Base-by-base conservation (phyloP, 176 grass and related monocot species). In the Oropetium thomaeum region DNA sequence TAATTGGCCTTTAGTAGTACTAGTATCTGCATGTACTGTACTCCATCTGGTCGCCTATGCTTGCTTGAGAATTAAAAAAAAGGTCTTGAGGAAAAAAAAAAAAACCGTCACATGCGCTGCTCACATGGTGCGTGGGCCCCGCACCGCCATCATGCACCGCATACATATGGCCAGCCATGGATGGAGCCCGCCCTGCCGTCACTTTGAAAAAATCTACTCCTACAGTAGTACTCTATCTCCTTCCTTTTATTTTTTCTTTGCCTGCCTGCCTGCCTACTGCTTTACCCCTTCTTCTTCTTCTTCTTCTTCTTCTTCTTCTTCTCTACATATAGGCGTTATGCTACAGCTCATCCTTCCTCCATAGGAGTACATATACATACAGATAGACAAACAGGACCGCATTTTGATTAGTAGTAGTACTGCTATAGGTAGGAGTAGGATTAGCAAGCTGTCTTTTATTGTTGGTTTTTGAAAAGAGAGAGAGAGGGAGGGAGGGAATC, bases 1-100 rank as follows among this genome's bases (percentile, higher is more conserved):
- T n/a, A n/a, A n/a, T n/a, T n/a, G n/a, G n/a, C n/a, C n/a, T n/a
- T n/a, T n/a, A n/a, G n/a, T n/a, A n/a, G n/a, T n/a, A n/a, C n/a
- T n/a, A 5, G 47, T 51, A 54, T 26, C 27, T 39, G 8, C 0
- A n/a, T 23, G 42, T 76, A 49, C 59, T 17, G n/a, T 73, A 79
- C 69, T 68, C 78, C 73, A 87, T 40, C 59, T 62, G 63, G 35
- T 61, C 60, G 29, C 71, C 49, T 34, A 45, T 51, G 22, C 27
- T 83, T 83, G 80, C 85, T 87, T 87, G 74, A 2, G 51, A 78
- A 87, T 78, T n/a, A n/a, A 87, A 83, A 86, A 70, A 76, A 62
- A 80, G 8, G 7, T 37, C 3, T 20, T 2, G 33, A 61, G 15
- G 66, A 65, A 81, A 31, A 6, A 20, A 72, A 65, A 81, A 31